phyloP scores from a whole-genome alignment of 352 stramenopile genomes.

The Globisporangium cylindrosporum region DNA sequence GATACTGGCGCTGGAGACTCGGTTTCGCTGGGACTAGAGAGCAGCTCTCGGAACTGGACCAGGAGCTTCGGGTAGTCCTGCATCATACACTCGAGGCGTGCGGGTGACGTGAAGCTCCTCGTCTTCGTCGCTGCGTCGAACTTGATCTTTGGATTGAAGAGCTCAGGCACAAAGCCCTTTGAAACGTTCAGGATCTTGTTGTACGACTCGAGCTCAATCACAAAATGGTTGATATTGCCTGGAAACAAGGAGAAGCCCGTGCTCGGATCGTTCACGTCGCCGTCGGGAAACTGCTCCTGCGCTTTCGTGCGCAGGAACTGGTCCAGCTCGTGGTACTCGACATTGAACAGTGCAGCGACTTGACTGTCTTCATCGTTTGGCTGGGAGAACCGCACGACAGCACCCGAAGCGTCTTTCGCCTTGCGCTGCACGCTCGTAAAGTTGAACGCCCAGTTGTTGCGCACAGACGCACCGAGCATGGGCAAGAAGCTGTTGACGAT shows the following conservation, averaged over 20 bases:
- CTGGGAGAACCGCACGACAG: constrained; percentile 52
- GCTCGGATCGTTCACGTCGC: constrained; percentile 56
- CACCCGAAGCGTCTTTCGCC: constrained; percentile 88
- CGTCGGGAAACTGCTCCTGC: constrained; percentile 41
- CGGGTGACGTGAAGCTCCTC: constrained; percentile 52
- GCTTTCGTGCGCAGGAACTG: constrained; percentile 53
- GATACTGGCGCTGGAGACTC: background rate
- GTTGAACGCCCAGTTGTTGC: constrained; percentile 89
- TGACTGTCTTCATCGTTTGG: background rate
- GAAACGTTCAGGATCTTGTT: constrained; percentile 43
- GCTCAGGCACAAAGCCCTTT: constrained; percentile 55
- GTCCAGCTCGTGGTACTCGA: constrained; percentile 77
- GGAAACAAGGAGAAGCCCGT: constrained; percentile 61
- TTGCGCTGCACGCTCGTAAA: constrained; percentile 93
- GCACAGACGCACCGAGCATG: constrained; percentile 85
- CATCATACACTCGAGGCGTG: constrained; percentile 79
- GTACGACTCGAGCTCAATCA: constrained; percentile 49
- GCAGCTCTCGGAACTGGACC: constrained; percentile 22
- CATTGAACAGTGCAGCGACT: constrained; percentile 51
- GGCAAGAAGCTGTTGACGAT: constrained; percentile 92
- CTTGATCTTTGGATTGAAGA: constrained; percentile 70
- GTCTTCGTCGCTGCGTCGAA: constrained; percentile 15
- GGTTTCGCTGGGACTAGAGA: constrained; percentile 15
- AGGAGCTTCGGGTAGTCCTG: constrained; percentile 73
- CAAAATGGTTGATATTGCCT: constrained; percentile 76